Evolutionary conservation across 345 rosid species (phyloP), one percentile per base, ranked within the genome.

Genomic region (Raphanus sativus): DNA sequence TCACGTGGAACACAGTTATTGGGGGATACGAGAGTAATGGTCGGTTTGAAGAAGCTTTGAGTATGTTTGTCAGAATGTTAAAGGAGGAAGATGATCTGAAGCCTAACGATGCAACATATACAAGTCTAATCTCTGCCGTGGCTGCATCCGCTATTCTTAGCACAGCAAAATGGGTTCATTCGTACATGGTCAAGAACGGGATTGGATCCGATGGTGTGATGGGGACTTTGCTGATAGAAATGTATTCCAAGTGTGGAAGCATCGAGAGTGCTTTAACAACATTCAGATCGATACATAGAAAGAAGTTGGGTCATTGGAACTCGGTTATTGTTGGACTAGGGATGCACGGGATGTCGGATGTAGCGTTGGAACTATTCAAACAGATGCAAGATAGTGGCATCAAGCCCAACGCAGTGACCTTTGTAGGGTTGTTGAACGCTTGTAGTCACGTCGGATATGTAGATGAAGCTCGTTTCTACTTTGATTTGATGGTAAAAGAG

Each of bases 381-480:
- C 68, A 79, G 81, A 87, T 90, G 93, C 71, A 80, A 29, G 74
- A 75, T 42, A 77, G 69, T 5, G 75, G 83, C 28, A 32, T 84
- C 25, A 83, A 76, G 74, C 95, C 95, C 52, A 82, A 81, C 29
- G 64, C 74, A 33, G 80, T 91, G 70, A 86, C 94, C 11, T 91
- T 88, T 69, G 82, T 91, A 16, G 91, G 94, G 10, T 87, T 88
- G 77, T 65, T 89, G 79, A 83, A 86, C 75, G 94, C 97, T 71
- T 91, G 90, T 76, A 86, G 89, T 79, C 89, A 88, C 62, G 86
- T 83, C n/a, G 93, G 97, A 71, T 80, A 88, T 73, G 85, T 90
- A 15, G 68, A 86, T 24, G 82, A 90, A 62, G 93, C 89, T 64
- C 85, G 72, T 17, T 12, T 9, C 30, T 81, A 87, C 83, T 91